Conservation (phyloP, 179 eudicot species). For the Monotropa hypopitys region DNA sequence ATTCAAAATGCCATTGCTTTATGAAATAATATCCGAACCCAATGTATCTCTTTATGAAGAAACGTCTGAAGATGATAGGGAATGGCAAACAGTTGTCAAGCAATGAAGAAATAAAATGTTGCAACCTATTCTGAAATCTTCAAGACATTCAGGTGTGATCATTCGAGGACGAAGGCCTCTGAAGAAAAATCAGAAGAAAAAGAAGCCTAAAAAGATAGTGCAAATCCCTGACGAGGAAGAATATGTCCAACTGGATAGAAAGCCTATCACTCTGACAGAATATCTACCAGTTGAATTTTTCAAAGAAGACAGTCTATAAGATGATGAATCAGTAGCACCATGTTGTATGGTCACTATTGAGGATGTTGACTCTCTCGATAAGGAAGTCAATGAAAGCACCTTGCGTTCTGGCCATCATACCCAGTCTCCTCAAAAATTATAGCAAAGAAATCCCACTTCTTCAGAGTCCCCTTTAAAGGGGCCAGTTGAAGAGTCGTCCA, state of each 20-base stretch:
- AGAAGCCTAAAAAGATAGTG: background rate
- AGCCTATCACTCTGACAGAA: background rate
- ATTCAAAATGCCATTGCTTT: background rate
- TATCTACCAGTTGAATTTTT: no score
- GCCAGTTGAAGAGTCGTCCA: background rate
- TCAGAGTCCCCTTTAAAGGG: background rate
- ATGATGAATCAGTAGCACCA: background rate
- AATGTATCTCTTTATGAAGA: background rate
- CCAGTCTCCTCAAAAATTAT: background rate
- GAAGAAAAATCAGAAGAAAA: background rate
- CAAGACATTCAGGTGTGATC: background rate
- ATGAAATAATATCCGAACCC: background rate
- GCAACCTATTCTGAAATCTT: background rate
- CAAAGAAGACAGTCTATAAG: background rate
- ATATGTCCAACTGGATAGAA: background rate
- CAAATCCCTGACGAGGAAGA: background rate
- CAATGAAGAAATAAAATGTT: no score
- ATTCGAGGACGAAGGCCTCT: background rate
- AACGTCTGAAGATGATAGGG: background rate
- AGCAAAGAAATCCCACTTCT: background rate
- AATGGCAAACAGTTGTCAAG: no score
- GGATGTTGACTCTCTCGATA: background rate
- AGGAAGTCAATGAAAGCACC: background rate
- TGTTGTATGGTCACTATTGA: background rate
- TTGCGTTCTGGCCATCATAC: background rate